Conservation (phyloP, 176 grass and related monocot genomes). For the Cocos nucifera region DNA sequence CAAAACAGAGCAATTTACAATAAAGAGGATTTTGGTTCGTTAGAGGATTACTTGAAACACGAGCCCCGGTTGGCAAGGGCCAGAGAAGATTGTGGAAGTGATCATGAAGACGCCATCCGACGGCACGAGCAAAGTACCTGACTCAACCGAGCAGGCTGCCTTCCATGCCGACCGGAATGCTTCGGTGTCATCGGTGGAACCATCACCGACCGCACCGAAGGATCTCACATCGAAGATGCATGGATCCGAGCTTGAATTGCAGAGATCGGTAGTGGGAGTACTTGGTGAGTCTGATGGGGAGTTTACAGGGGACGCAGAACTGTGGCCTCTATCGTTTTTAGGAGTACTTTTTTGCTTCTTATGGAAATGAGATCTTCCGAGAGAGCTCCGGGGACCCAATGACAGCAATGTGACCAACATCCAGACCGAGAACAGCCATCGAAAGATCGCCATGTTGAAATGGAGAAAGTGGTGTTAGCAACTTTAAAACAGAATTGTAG, state of each 20-base stretch:
- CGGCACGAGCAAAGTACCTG: conserved; percentile 47
- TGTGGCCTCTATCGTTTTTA: conserved; percentile 16
- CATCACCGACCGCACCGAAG: conserved; percentile 60
- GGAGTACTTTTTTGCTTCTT: conserved; percentile 30
- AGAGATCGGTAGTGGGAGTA: conserved; percentile 7
- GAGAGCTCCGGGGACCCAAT: conserved; percentile 18
- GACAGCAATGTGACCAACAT: conserved; percentile 10
- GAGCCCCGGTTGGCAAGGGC: conserved; percentile 64
- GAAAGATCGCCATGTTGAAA: conserved; percentile 11
- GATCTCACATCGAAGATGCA: conserved; percentile 69
- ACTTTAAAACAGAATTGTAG: no score
- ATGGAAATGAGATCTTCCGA: conserved; percentile 57
- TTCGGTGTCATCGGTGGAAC: conserved; percentile 45
- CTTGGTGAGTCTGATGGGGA: background rate
- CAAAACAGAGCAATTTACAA: no score
- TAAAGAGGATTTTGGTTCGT: no score
- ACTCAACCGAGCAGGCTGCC: conserved; percentile 50
- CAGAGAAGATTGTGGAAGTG: conserved; percentile 67
- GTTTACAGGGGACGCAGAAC: conserved; percentile 6
- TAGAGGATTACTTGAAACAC: conserved; percentile 54
- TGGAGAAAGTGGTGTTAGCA: background rate
- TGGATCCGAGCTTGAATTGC: conserved; percentile 27
- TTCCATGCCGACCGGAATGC: conserved; percentile 68
- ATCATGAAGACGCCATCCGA: conserved; percentile 69
- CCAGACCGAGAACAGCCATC: conserved; percentile 6